Base-by-base conservation (phyloP, 495 filamentous ascomycete genomes). In the Xylaria flabelliformis region DNA sequence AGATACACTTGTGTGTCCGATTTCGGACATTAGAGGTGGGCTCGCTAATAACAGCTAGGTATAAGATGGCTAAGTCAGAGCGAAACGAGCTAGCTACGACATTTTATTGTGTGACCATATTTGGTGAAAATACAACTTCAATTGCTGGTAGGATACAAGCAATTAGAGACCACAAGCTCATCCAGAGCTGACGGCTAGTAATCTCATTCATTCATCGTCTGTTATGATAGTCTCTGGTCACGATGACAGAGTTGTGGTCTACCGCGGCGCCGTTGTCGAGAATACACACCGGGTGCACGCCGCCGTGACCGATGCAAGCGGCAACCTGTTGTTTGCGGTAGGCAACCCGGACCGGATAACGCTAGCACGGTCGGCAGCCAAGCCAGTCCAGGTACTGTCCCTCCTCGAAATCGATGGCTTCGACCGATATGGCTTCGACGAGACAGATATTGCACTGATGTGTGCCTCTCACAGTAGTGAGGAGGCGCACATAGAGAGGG, bases 261-360 rank as follows among this genome's bases (percentile, higher is more conserved):
- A 53, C 21, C 50, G 50, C 21, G 50, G 50, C 15, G 21, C 50
- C 21, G 10, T 53, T 8, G 24, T 53, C 26, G 50, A 53, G 50
- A 53, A 53, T 24, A 53, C 50, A 53, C 50, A 53, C 50, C 50
- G 50, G 19, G 50, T 53, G 50, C 50, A 53, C 50, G 50, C 50
- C 50, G 50, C 21, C 2, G 10, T 53, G 21, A 53, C 50, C 21
- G 50, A 53, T 24, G 50, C 50, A 21, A 26, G 21, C 50, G 21
- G 50, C 50, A 53, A 53, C 9, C 21, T 53, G 9, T 12, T 53
- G 21, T 53, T 53, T 24, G 50, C 21, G 21, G 50, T 53, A 46
- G 42, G 42, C 42, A 46, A 46, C 12, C 39, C 39, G 39, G 10
- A 42, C 39, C 39, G 39, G 1, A 42, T 42, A 42, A 42, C 39